A percentile compares a stretch with the other conserved stretches of the same genome.
Evolutionary conservation across 2,329 filamentous ascomycete species (phyloP).

Genomic region (Claviceps sorghi): DNA sequence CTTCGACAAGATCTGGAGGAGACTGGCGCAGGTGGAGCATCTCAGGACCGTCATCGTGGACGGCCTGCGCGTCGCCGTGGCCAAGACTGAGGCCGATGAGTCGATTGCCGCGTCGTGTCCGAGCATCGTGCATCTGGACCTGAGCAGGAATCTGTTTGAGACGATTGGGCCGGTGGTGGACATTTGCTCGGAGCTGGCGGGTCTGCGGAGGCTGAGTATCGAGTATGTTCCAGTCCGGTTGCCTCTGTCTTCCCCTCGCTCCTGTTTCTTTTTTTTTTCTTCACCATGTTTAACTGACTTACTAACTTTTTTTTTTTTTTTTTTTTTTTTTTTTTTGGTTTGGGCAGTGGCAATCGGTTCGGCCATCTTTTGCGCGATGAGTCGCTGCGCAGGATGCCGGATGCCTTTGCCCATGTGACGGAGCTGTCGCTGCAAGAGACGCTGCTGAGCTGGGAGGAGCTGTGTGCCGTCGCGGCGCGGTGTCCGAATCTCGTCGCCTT

Average conservation of each 20-base stretch:
- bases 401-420: slow-evolving; percentile 34
- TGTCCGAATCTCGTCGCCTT: slow-evolving; percentile 40
- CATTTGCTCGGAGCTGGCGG: slow-evolving; percentile 57
- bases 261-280: not conserved
- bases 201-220: slow-evolving; percentile 50
- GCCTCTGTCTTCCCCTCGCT: too few species aligned
- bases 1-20: slow-evolving; percentile 77
- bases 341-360: slow-evolving; percentile 54
- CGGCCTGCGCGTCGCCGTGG: slow-evolving; percentile 45
- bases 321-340: not conserved
- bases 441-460: slow-evolving; percentile 50
- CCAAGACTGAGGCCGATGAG: slow-evolving; percentile 18
- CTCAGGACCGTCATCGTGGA: slow-evolving; percentile 74
- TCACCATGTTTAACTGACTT: not conserved
- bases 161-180: slow-evolving; percentile 49
- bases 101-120: slow-evolving; percentile 40
- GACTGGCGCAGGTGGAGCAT: slow-evolving; percentile 65
- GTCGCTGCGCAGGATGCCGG: slow-evolving; percentile 16
- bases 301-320: not conserved
- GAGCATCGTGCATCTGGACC: slow-evolving; percentile 62
- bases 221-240: slow-evolving; percentile 34
- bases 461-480: slow-evolving; percentile 36
- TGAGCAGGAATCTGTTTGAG: slow-evolving; percentile 72
- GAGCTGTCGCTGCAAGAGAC: slow-evolving; percentile 55
- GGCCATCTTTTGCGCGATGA: slow-evolving; percentile 24